A percentile compares a stretch with the other conserved stretches of the same genome.
phyloP scores from a whole-genome alignment of 345 rosid species.

The Xanthoceras sorbifolium region DNA sequence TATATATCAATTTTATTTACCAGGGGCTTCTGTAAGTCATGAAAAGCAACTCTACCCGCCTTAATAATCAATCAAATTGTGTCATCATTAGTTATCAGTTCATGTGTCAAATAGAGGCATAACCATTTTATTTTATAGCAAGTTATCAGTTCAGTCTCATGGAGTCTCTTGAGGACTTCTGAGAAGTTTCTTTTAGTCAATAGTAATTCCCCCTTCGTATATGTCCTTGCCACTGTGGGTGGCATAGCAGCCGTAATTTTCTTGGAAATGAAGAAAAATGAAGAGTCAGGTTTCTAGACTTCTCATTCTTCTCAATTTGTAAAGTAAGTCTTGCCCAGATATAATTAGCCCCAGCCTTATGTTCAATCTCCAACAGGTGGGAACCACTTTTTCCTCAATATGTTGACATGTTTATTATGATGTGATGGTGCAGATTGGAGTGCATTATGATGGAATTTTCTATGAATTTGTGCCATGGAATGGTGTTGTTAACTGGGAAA shows the following conservation, averaged over 20 bases:
- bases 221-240: neutral
- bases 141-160: neutral
- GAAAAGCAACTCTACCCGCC: neutral
- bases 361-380: neutral
- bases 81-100: no score
- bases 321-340: neutral
- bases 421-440: slow-evolving; percentile 69
- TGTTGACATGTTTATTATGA: neutral
- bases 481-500: slow-evolving; percentile 75
- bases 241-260: neutral
- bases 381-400: neutral
- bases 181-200: neutral
- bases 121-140: no score
- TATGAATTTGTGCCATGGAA: slow-evolving; percentile 97
- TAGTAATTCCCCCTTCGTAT: neutral
- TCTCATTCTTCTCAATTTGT: neutral
- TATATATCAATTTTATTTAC: neutral
- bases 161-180: neutral
- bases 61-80: no score
- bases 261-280: neutral
- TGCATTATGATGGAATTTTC: slow-evolving; percentile 75
- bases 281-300: neutral
- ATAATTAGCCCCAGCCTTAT: neutral
- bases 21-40: neutral
- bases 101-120: neutral